Percentiles rank a stretch among this genome's conserved stretches.
Evolutionary conservation across 805 yeast species (phyloP).

Genomic region (Metschnikowia matae): DNA sequence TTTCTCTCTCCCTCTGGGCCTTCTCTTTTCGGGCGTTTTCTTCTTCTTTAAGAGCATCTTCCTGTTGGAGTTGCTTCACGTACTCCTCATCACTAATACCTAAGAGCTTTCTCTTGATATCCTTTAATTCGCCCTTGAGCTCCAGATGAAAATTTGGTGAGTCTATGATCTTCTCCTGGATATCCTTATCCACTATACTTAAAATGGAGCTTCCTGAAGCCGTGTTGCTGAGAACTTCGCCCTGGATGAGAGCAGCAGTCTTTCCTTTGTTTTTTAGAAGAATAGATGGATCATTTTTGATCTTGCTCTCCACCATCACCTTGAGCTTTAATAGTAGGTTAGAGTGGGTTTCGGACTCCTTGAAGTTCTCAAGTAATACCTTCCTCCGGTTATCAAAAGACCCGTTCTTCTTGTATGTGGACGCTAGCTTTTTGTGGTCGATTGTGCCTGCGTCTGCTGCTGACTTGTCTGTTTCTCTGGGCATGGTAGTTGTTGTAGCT

Average conservation of each 20-base stretch:
- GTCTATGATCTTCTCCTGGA: constrained; percentile 41
- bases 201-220: constrained; percentile 23
- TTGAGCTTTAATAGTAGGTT: constrained; percentile 37
- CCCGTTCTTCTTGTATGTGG: constrained; percentile 46
- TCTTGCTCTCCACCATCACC: constrained; percentile 43
- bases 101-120: constrained; percentile 26
- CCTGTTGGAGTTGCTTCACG: constrained; percentile 22
- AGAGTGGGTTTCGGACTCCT: constrained; percentile 36
- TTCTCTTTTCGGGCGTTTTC: constrained; percentile 14
- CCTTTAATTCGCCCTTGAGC: constrained; percentile 31
- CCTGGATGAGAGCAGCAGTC: constrained; percentile 50
- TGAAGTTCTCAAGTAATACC: constrained; percentile 41
- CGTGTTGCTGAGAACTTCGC: constrained; percentile 36
- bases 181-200: constrained; percentile 41
- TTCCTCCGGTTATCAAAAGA: constrained; percentile 45
- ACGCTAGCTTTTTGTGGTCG: constrained; percentile 39
- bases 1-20: constrained; percentile 16
- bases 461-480: background rate
- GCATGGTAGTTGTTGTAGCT: background rate
- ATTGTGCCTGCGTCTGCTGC: background rate
- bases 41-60: constrained; percentile 18
- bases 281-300: constrained; percentile 45
- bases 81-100: constrained; percentile 42
- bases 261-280: constrained; percentile 47
- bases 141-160: constrained; percentile 36